Base-by-base conservation (phyloP, 805 yeast genomes). In the Yarrowia hollandica region DNA sequence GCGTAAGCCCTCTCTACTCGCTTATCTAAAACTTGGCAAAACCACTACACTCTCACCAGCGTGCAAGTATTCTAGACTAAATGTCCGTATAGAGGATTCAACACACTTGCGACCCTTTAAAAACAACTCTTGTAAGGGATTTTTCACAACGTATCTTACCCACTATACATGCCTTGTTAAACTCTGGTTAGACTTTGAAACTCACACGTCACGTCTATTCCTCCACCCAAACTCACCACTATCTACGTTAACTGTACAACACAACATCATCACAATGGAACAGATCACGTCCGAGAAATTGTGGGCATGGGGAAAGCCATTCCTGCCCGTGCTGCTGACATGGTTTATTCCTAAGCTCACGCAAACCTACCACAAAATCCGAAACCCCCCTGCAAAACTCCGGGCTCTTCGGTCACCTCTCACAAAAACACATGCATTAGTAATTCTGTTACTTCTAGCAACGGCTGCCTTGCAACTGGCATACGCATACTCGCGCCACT, bases 351-450 rank as follows among this genome's bases (percentile, higher is more conserved):
- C 58, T 19, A 52, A 52, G 44, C 44, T 52, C 19, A 26, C 21
- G 34, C 42, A 52, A 25, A 52, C 42, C 2, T 52, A 52, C 34
- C 58, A 28, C 33, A 35, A 37, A 8, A 16, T 52, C 25, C 31
- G 44, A 52, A 52, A 52, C 31, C 58, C 58, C 35, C 58, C 58
- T 25, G 44, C 58, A 23, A 52, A 52, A n/a, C 44, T 52, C 25
- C 31, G 44, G 26, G 58, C 58, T 19, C 58, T 52, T 12, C 23
- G 58, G 8, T 35, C 44, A 2, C 34, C 58, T 2, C 58, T 52
- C 18, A 52, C 58, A 16, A 52, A 52, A 52, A 35, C 44, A 35
- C 58, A 52, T 37, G 44, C 58, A 35, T 23, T 28, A 25, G 58
- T 52, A 25, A 52, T 52, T 22, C 42, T 52, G 26, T 35, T 52